A percentile compares a stretch with the other conserved stretches of the same genome.
These are phyloP conservation scores for Diaporthe australafricana DNA, from an alignment of 2,329 filamentous ascomycete species.

Conservation along the genomic window DNA sequence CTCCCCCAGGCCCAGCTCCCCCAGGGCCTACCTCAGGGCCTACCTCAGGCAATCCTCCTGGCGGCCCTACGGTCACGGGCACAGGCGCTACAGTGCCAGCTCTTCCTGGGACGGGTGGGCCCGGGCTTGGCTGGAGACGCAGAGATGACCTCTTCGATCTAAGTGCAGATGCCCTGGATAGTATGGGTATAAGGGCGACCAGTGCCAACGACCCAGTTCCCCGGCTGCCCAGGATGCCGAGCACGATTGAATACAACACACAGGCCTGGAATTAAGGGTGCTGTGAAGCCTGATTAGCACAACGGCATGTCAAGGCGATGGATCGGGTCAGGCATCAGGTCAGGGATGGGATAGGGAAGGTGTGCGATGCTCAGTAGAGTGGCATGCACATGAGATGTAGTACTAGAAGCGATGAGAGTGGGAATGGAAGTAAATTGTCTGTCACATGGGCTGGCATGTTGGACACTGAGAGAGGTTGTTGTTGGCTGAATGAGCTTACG, in stretches of 20 bases:
- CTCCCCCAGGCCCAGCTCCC: no score
- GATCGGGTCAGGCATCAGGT: no score
- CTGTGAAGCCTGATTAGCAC: neutral
- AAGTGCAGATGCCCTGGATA: no score
- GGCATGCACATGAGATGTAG: neutral
- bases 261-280: neutral
- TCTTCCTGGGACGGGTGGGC: no score
- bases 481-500: neutral
- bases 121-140: neutral
- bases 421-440: no score
- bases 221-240: neutral
- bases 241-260: neutral
- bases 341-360: neutral
- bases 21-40: no score
- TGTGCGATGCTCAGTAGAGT: neutral
- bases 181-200: no score
- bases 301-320: neutral
- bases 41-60: no score
- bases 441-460: neutral
- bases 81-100: no score
- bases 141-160: constrained; percentile 16
- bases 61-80: no score
- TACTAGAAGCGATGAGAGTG: neutral
- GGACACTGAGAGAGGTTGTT: neutral
- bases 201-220: rapidly evolving